Base-by-base conservation (phyloP, 495 filamentous ascomycete species). In the Xylaria cubensis region DNA sequence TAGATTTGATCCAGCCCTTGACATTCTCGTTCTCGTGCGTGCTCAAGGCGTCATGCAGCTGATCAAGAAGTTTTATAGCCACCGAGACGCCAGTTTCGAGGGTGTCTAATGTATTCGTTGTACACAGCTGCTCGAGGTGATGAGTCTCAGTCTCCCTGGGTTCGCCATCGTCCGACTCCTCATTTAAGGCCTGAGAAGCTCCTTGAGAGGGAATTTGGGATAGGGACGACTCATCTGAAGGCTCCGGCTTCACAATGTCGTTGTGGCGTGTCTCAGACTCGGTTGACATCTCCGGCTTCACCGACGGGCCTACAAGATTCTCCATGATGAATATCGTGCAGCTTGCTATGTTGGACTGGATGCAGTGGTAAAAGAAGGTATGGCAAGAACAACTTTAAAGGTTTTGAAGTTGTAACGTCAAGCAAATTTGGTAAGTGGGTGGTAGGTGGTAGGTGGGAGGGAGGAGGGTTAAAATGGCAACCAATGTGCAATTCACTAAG, bases 1-100 rank as follows among this genome's bases (percentile, higher is more conserved):
- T 86, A 36, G 82, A 69, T 53, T 82, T 74, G 3, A 86, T 64
- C 86, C 85, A 89, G 24, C 78, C 73, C 39, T 73, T 29, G 15
- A 74, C 74, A 13, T 74, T 71, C 12, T 66, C 41, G 21, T 17
- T 55, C 34, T 72, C 42, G 36, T 61, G 58, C 4, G 62, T 17
- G 10, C 48, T 67, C 3, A 75, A 46, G 0, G 53, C 46, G 12
- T 68, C 34, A 4, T 76, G 64, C 6, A 83, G 69, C 29, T 61
- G 73, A 4, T 80, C 55, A 2, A 84, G 78, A 1, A 80, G 46
- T 13, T 72, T 26, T 5, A 75, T 4, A 39, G 79, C 78, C 41
- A 75, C 70, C 2, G 15, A 21, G 32, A 81, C 80, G 39, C 74
- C 80, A 29, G 73, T 48, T 24, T 84, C 82, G 17, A 84, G 77